A percentile compares a stretch with the other conserved stretches of the same genome.
Evolutionary conservation across 2,329 filamentous ascomycete genomes (phyloP).

Genomic region (Claviceps spartinae): DNA sequence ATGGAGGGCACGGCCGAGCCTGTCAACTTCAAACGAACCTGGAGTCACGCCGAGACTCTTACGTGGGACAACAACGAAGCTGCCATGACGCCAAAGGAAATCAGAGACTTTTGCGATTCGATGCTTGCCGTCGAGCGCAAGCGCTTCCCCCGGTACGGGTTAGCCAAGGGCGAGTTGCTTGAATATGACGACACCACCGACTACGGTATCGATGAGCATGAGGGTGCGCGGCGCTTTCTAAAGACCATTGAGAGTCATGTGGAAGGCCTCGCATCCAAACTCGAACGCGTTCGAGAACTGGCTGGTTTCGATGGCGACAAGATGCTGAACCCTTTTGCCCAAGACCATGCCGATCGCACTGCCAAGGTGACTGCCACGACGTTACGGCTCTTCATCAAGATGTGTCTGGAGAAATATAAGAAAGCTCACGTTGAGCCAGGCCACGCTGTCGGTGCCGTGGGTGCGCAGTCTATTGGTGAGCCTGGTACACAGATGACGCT

Average conservation of each 20-base stretch:
- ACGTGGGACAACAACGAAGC: constrained; percentile 70
- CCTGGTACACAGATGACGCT: constrained; percentile 98
- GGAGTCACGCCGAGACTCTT: constrained; percentile 61
- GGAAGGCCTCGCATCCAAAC: constrained; percentile 42
- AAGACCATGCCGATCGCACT: constrained; percentile 50
- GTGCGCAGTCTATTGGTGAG: constrained; percentile 94
- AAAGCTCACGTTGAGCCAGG: constrained; percentile 86
- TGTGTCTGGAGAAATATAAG: constrained; percentile 82
- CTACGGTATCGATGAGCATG: constrained; percentile 60
- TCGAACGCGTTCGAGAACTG: constrained; percentile 39
- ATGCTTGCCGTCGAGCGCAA: constrained; percentile 55
- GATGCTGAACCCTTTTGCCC: constrained; percentile 9
- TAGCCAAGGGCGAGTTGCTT: constrained; percentile 40
- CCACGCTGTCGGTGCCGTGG: constrained; percentile 89
- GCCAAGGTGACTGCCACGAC: constrained; percentile 71
- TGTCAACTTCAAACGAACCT: constrained; percentile 84
- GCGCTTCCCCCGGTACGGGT: constrained; percentile 36
- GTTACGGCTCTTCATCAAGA: constrained; percentile 59
- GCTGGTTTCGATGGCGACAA: constrained; percentile 32
- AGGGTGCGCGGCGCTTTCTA: constrained; percentile 73
- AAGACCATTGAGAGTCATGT: constrained; percentile 65
- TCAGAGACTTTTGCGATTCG: constrained; percentile 52
- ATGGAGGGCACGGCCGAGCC: constrained; percentile 94
- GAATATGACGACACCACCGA: constrained; percentile 58
- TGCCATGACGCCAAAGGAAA: constrained; percentile 61